A percentile compares a stretch with the other conserved stretches of the same genome.
phyloP scores from a whole-genome alignment of 108 stramenopile species.

The Discostella stelligeroides region DNA sequence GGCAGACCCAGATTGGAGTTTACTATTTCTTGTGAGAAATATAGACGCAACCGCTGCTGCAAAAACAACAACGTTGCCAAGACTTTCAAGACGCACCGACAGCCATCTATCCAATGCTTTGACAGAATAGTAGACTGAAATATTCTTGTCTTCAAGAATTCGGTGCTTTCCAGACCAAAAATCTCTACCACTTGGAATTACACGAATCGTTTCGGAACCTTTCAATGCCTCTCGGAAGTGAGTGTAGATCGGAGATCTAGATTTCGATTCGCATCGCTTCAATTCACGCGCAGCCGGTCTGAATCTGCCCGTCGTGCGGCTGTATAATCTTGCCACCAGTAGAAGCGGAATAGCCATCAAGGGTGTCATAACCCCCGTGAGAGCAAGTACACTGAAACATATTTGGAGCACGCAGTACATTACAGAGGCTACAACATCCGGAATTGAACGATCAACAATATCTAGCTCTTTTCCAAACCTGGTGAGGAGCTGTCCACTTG shows the following conservation, averaged over 20 bases:
- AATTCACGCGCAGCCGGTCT: constrained; percentile 79
- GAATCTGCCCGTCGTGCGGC: constrained; percentile 59
- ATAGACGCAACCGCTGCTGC: constrained; percentile 64
- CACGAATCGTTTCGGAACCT: constrained; percentile 89
- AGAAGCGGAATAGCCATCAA: constrained; percentile 8
- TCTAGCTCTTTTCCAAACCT: constrained; percentile 91
- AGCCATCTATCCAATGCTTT: constrained; percentile 86
- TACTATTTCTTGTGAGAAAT: constrained; percentile 53
- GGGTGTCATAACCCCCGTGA: constrained; percentile 81
- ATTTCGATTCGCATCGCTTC: constrained; percentile 86
- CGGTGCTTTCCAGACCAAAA: constrained; percentile 69
- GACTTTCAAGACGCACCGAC: constrained; percentile 70
- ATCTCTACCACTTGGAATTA: constrained; percentile 59
- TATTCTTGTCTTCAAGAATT: constrained; percentile 59
- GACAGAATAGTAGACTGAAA: constrained; percentile 70
- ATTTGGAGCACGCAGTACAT: constrained; percentile 79
- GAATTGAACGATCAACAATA: constrained; percentile 70
- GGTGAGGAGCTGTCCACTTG: constrained; percentile 87
- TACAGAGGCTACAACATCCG: constrained; percentile 70
- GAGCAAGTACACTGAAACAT: constrained; percentile 54
- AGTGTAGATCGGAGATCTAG: constrained; percentile 91
- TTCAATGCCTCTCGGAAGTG: constrained; percentile 92
- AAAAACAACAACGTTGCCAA: constrained; percentile 76
- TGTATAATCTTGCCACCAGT: constrained; percentile 40
- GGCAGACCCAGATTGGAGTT: constrained; percentile 64